Base-by-base conservation (phyloP, 1,284 basidiomycete genomes). In the Pisolithus thermaeus region DNA sequence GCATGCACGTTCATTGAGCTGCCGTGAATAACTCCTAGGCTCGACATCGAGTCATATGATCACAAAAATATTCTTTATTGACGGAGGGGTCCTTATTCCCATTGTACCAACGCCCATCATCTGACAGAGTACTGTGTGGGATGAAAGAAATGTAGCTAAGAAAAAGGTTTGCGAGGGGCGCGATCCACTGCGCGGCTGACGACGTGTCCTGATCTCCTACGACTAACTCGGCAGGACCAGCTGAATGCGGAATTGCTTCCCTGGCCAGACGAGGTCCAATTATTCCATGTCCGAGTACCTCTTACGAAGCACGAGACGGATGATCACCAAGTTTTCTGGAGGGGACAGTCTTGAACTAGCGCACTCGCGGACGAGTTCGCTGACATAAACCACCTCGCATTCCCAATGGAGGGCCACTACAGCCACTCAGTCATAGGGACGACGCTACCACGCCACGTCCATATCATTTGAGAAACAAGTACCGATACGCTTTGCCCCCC, bases 271-370 rank as follows among this genome's bases (percentile, higher is more conserved):
- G 81, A 79, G 83, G 77, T 70, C 81, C 70, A 66, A 85, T 88
- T 89, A 89, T 83, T 84, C 85, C 83, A 81, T 79, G 76, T 72
- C 70, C 48, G 62, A 56, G 75, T 82, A 78, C 64, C 32, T 70
- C 78, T 83, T 89, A 71, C 80, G 44, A 16, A 76, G 67, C 55
- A 69, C 73, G 79, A 75, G 72, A 75, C 68, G 73, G 78, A 76
- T 79, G 81, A 79, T 76, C 68, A 85, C 87, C 84, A 89, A 89
- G 83, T 89, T 89, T 87, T 89, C 87, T 81, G 84, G 85, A 89
- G 87, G 86, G 84, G 83, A 81, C 81, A 77, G 84, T 77, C 83
- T 89, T 84, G 87, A 88, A 88, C 83, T 82, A 86, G 86, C 86
- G 87, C 87, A 80, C 86, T 77, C 67, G 72, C 72, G 76, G 69